A percentile compares a stretch with the other conserved stretches of the same genome.
Evolutionary conservation across 495 filamentous ascomycete genomes (phyloP).

Genomic region (Neurospora sp.): DNA sequence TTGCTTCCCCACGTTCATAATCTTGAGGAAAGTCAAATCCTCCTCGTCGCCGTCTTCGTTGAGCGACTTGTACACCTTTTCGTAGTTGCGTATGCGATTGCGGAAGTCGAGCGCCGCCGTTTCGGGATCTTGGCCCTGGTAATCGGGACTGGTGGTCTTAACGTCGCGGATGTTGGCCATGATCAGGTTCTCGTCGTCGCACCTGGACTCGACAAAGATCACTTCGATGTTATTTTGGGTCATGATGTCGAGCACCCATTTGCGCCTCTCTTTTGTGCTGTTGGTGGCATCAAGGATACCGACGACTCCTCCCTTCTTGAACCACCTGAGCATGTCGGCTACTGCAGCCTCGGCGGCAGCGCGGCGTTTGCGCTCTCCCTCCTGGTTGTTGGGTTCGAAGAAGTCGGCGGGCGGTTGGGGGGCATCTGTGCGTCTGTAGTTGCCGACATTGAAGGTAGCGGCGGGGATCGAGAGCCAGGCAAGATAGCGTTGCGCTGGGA

Average conservation of each 20-base stretch:
- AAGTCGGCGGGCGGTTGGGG: constrained; percentile 84
- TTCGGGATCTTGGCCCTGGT: constrained; percentile 88
- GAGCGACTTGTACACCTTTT: constrained; percentile 89
- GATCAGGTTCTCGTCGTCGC: constrained; percentile 88
- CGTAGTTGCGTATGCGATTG: constrained; percentile 90
- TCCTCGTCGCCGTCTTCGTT: constrained; percentile 66
- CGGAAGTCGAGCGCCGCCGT: constrained; percentile 81
- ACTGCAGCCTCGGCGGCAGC: constrained; percentile 86
- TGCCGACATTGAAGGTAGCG: constrained; percentile 92
- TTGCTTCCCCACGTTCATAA: constrained; percentile 90
- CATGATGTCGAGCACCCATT: constrained; percentile 81
- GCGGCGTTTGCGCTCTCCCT: constrained; percentile 80
- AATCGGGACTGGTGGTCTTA: constrained; percentile 93
- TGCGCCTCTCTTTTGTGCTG: constrained; percentile 74
- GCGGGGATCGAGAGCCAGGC: constrained; percentile 91
- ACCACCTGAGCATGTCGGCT: constrained; percentile 87
- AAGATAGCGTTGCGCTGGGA: constrained; percentile 81
- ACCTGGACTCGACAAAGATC: constrained; percentile 90
- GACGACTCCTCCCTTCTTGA: constrained; percentile 65
- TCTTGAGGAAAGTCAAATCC: constrained; percentile 83
- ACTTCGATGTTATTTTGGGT: constrained; percentile 68
- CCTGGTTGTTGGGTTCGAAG: constrained; percentile 78
- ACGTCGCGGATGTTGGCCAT: constrained; percentile 97
- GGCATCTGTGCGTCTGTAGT: constrained; percentile 77
- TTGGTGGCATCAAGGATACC: constrained; percentile 95